A percentile compares a stretch with the other conserved stretches of the same genome.
Conservation (phyloP, 139 green algal genomes). For the Haematococcus lacustris region DNA sequence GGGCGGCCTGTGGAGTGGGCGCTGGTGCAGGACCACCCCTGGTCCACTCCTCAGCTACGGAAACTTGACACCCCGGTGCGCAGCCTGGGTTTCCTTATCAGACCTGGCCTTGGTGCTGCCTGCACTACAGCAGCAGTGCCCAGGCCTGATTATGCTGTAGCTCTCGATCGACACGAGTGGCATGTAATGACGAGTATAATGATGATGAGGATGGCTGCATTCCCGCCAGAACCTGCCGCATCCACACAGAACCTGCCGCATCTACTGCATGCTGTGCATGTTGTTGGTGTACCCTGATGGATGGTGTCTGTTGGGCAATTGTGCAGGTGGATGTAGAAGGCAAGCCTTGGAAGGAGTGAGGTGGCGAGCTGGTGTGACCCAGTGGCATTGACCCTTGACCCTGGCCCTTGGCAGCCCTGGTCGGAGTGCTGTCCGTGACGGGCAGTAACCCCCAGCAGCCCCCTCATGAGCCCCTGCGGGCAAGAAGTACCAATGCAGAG, state of each 20-base stretch:
- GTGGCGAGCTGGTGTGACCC: no score
- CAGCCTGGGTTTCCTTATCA: background rate
- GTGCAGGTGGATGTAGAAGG: background rate
- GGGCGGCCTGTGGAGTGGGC: constrained; percentile 81
- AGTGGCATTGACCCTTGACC: no score
- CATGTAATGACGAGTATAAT: background rate
- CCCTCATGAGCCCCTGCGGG: no score
- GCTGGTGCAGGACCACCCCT: constrained; percentile 81
- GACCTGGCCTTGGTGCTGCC: background rate
- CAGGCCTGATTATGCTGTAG: background rate
- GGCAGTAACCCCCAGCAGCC: no score
- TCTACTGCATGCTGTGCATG: background rate
- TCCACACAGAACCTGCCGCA: background rate
- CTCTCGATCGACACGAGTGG: background rate
- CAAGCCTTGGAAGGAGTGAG: background rate
- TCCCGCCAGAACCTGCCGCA: background rate
- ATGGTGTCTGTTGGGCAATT: background rate
- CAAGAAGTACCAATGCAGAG: no score
- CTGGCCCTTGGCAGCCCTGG: no score
- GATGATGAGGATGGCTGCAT: background rate
- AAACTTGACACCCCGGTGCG: constrained; percentile 60
- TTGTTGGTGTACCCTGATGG: background rate
- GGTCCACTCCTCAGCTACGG: constrained; percentile 67
- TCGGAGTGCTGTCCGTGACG: no score
- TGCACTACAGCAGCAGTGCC: background rate